Base-by-base conservation (phyloP, 352 stramenopile genomes). In the Pythium aristosporum region DNA sequence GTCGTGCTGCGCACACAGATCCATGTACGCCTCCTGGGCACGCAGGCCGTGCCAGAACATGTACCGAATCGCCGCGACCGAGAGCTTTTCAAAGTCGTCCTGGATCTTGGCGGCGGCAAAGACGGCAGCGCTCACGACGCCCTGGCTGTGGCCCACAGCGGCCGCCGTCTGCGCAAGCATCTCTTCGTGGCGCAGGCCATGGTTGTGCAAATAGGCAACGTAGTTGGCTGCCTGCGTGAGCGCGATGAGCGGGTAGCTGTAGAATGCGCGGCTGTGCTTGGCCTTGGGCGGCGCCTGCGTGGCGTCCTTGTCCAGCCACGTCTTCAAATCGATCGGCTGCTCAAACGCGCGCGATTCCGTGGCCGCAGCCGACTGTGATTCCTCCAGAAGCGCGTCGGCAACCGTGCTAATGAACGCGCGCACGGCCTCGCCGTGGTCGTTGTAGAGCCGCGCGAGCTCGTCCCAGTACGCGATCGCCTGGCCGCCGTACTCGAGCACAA, bases 41-140 rank as follows among this genome's bases (percentile, higher is more conserved):
- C 81, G 81, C 13, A 96, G 69, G 53, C 86, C 88, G 61, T 94
- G 82, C 71, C 78, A 93, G 61, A 94, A 93, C 78, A 94, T 82
- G 63, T 92, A 92, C 43, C 82, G 78, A 46, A 94, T 61, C 28
- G 85, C 66, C 13, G 63, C 51, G 16, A 93, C 67, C 2, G 72
- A 68, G 3, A 89, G 43, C 36, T 73, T 60, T 20, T 66, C 58
- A 54, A 91, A 88, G 37, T 91, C 79, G 20, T 79, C 56, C 20
- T 53, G 61, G 8, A 75, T 87, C 44, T 74, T 82, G 37, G 82
- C 79, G 43, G 71, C 71, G 0, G 88, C 75, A 54, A 94, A 84
- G 23, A 94, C 65, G 12, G 79, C 79, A 15, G 85, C 85, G 41
- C 76, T 85, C 20, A 91, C 79, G 13, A 96, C 71, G 34, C 88